Conservation (phyloP, 331 rosid species). For the Telfairia occidentalis region DNA sequence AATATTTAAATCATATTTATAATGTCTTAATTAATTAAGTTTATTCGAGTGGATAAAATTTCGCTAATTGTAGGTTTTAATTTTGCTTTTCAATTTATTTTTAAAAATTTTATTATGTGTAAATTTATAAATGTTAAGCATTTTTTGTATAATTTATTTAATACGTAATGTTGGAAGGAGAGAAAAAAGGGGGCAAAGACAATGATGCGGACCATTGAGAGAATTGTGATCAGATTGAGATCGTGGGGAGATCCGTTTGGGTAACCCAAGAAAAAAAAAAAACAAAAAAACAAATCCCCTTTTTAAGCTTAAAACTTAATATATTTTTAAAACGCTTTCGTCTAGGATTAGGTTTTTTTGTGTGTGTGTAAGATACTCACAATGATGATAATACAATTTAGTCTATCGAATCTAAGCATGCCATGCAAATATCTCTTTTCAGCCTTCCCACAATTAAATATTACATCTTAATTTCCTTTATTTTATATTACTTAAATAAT, state of each 20-base stretch:
- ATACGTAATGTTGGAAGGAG: background rate
- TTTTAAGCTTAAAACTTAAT: background rate
- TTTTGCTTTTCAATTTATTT: too few species aligned
- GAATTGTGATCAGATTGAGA: slow-evolving; percentile 3
- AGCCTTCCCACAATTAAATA: background rate
- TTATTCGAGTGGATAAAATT: too few species aligned
- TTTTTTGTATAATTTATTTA: background rate
- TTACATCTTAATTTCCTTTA: background rate
- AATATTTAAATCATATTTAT: too few species aligned
- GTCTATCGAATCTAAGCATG: slow-evolving; percentile 3
- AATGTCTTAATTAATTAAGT: too few species aligned
- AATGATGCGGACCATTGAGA: slow-evolving; percentile 4
- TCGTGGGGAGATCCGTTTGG: background rate
- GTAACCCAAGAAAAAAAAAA: background rate
- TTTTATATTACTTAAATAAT: background rate
- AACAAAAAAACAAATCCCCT: background rate
- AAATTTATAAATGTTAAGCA: too few species aligned
- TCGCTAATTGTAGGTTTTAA: too few species aligned
- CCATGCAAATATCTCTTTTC: background rate
- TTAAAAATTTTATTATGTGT: too few species aligned
- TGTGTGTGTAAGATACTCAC: background rate
- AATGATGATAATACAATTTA: background rate
- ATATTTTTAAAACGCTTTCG: background rate
- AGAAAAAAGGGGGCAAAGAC: background rate
- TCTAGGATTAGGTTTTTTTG: background rate